A percentile compares a stretch with the other conserved stretches of the same genome.
phyloP scores from a whole-genome alignment of 805 yeast species.

The Starmera amethionina region DNA sequence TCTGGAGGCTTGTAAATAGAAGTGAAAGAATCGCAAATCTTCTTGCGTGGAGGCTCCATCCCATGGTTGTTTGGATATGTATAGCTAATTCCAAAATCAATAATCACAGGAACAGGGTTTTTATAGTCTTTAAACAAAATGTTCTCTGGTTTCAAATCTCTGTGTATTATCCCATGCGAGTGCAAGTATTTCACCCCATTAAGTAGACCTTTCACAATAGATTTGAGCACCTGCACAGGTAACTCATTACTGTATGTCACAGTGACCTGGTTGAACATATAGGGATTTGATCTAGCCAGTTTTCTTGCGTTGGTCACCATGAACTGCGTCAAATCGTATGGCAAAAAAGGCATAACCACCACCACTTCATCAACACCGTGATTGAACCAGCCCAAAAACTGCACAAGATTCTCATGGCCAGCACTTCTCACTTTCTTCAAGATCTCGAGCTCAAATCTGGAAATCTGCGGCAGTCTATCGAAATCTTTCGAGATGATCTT shows the following conservation, averaged over 20 bases:
- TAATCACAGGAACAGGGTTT: constrained; percentile 22
- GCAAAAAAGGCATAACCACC: constrained; percentile 32
- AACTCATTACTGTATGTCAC: constrained; percentile 9
- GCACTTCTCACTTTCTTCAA: constrained; percentile 15
- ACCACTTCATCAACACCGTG: constrained; percentile 25
- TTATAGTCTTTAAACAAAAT: constrained; percentile 39
- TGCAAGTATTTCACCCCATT: constrained; percentile 58
- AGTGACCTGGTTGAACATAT: constrained; percentile 17
- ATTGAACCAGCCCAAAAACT: constrained; percentile 15
- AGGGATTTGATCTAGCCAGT: constrained; percentile 23
- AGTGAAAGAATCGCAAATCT: constrained; percentile 50
- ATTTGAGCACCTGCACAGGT: constrained; percentile 6
- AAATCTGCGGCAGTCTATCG: constrained; percentile 43
- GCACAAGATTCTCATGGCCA: constrained; percentile 9
- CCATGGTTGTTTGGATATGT: constrained; percentile 48
- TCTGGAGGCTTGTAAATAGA: constrained; percentile 70
- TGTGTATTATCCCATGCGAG: constrained; percentile 67
- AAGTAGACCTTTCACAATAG: constrained; percentile 27
- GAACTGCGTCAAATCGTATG: constrained; percentile 24
- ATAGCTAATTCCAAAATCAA: constrained; percentile 32
- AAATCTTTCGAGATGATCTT: constrained; percentile 40
- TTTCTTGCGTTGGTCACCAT: constrained; percentile 19
- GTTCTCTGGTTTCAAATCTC: constrained; percentile 87
- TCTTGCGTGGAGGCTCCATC: constrained; percentile 31
- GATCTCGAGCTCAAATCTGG: constrained; percentile 34